phyloP scores from a whole-genome alignment of 1,284 basidiomycete genomes.

The Ganoderma boninense region DNA sequence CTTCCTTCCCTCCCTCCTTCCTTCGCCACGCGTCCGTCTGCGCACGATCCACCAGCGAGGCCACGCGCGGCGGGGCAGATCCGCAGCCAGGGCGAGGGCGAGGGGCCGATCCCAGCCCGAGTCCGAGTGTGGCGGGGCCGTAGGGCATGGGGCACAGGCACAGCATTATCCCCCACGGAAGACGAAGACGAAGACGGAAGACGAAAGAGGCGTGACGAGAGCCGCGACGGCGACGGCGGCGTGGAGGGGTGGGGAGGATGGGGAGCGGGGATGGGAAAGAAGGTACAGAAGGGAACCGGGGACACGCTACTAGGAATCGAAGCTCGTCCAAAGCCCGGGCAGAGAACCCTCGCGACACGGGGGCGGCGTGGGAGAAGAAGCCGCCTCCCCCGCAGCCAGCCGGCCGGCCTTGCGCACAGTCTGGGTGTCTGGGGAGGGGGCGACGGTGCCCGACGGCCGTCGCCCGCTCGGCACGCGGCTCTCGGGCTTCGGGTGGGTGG shows the following conservation, averaged over 20 bases:
- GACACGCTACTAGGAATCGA: conserved; percentile 24
- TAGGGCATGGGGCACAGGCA: neutral
- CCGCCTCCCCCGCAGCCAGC: neutral
- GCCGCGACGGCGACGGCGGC: neutral
- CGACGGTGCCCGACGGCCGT: conserved; percentile 1
- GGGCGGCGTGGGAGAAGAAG: conserved; percentile 9
- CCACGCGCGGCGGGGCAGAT: neutral
- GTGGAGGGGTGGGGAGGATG: neutral
- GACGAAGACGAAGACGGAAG: neutral
- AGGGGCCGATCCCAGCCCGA: neutral
- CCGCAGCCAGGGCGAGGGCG: neutral
- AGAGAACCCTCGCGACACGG: conserved; percentile 1
- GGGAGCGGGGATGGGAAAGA: conserved; percentile 8
- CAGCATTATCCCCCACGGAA: neutral
- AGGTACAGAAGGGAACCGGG: conserved; percentile 22
- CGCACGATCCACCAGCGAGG: neutral
- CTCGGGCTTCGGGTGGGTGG: conserved; percentile 1
- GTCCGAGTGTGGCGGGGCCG: neutral
- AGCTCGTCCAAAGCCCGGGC: conserved; percentile 22
- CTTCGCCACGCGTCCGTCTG: neutral
- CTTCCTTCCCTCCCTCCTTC: neutral
- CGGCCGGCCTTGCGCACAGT: neutral
- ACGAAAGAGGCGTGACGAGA: too few species aligned
- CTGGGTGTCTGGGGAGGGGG: too few species aligned
- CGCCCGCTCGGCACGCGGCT: conserved; percentile 1